Evolutionary conservation across 2,329 filamentous ascomycete genomes (phyloP), one percentile per base, ranked within the genome.

Genomic region (Celoporthe dispersa): DNA sequence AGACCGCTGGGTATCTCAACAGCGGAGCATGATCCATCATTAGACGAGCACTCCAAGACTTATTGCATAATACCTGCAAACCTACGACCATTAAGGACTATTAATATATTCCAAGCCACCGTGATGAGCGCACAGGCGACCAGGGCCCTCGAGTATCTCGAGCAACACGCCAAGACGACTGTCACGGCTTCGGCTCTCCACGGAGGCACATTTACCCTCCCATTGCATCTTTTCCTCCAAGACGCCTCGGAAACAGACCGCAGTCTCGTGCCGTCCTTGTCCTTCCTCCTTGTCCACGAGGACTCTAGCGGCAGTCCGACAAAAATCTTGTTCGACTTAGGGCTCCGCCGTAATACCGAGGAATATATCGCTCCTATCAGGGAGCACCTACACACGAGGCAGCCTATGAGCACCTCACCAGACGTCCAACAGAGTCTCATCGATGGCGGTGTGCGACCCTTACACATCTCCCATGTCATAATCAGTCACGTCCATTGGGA

Each of bases 401-500:
- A 82, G 66, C 85, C 86, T 2, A 78, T 83, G n/a, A 75, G 75
- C 25, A 79, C 81, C 1, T 75, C 77, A 2, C 84, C 84, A 0
- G 85, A 85, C 69, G 82, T 81, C 19, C 80, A 80, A 1, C 77
- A 75, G 7, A 80, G 76, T 59, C 73, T 86, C 53, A 75, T 76
- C 64, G 70, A 71, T 4, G 77, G 76, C 12, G 57, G 60, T 0
- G 37, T 65, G 14, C 70, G 70, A 0, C 48, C 71, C 1, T 64
- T 35, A 7, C 76, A 75, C 28, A 75, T 82, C 48, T 74, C 79
- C 64, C 53, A 74, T 0, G 76, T 80, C 7, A 76, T 88, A 9
- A 75, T 87, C 1, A 85, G 82, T 73, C 87, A 89, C 70, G 80
- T 86, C 0, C 86, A 89, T 73, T 88, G 85, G 81, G 87, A 89